phyloP scores from a whole-genome alignment of 768 basidiomycete species.

The Phanerochaete carnosa region DNA sequence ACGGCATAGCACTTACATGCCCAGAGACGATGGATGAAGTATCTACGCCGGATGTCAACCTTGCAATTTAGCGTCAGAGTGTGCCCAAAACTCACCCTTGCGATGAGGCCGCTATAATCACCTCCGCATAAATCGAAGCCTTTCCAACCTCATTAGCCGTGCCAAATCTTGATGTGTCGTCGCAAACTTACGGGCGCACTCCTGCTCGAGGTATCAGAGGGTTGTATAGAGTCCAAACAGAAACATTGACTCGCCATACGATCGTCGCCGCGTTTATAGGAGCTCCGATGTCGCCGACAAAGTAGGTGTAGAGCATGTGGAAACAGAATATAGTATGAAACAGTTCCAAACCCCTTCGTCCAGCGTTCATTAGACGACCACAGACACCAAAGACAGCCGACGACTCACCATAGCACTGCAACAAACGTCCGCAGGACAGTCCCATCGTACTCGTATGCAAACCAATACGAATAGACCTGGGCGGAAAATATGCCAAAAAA shows the following conservation, averaged over 20 bases:
- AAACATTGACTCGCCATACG: neutral
- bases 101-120: neutral
- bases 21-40: neutral
- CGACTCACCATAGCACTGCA: neutral
- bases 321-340: neutral
- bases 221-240: neutral
- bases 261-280: neutral
- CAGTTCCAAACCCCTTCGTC: neutral
- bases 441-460: neutral
- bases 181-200: neutral
- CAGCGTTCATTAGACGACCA: neutral
- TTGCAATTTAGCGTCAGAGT: neutral
- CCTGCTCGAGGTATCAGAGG: neutral
- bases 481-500: neutral
- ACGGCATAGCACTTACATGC: neutral
- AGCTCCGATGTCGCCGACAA: neutral
- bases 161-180: neutral
- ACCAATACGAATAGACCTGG: neutral
- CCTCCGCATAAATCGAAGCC: neutral
- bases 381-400: neutral
- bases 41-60: neutral
- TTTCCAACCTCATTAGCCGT: neutral
- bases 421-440: neutral
- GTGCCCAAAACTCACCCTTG: neutral
- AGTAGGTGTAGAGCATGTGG: neutral